A percentile compares a stretch with the other conserved stretches of the same genome.
These are phyloP conservation scores for Talaromyces borbonicus DNA, from an alignment of 495 filamentous ascomycete species.

Conservation along the genomic window DNA sequence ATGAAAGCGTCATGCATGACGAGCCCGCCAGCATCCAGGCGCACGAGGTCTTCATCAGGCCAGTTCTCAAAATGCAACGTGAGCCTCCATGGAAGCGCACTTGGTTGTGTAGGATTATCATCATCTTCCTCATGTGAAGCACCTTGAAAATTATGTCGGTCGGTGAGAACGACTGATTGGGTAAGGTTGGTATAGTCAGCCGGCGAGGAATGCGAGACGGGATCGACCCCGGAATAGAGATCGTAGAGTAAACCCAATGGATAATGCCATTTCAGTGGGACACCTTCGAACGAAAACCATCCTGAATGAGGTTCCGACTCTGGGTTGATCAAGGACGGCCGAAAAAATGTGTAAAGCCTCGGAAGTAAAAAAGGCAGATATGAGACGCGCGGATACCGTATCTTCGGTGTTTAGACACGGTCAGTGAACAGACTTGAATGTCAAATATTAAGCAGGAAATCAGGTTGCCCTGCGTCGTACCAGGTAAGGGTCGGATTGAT, in stretches of 20 bases:
- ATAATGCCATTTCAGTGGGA: conserved; percentile 84
- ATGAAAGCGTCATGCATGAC: conserved; percentile 76
- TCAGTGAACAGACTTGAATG: conserved; percentile 11
- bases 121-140: conserved; percentile 15
- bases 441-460: no score
- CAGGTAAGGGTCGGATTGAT: conserved; percentile 45
- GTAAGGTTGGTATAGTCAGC: conserved; percentile 9
- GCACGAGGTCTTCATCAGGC: conserved; percentile 55
- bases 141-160: conserved; percentile 2
- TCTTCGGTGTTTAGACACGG: conserved; percentile 17
- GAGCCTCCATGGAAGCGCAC: conserved; percentile 65
- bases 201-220: conserved; percentile 28
- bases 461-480: conserved; percentile 17
- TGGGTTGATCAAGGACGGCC: conserved; percentile 57
- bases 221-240: conserved; percentile 62
- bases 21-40: conserved; percentile 50
- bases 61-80: conserved; percentile 70
- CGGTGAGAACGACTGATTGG: conserved; percentile 5
- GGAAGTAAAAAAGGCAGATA: conserved; percentile 69
- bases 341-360: conserved; percentile 71
- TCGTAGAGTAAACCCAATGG: conserved; percentile 84
- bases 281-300: conserved; percentile 63
- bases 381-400: conserved; percentile 43
- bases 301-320: conserved; percentile 46
- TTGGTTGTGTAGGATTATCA: conserved; percentile 10